phyloP scores from a whole-genome alignment of 257 asterid genomes.

The Solanum sitiens region DNA sequence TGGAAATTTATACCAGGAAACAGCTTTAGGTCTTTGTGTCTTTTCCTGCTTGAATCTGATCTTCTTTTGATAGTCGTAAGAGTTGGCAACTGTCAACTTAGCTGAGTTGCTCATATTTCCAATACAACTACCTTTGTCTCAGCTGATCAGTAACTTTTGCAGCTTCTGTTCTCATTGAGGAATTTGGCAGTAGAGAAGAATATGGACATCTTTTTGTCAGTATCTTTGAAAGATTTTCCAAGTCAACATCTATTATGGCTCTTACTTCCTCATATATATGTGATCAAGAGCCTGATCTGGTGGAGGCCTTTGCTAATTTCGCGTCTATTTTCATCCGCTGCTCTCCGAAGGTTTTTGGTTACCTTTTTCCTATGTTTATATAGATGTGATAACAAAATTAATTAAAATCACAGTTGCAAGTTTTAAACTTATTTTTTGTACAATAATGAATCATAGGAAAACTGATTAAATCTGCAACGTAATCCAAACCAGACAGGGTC shows the following conservation, averaged over 20 bases:
- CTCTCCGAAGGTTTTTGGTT: conserved; percentile 54
- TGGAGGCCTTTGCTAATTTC: conserved; percentile 76
- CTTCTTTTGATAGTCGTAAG: neutral
- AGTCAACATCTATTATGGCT: conserved; percentile 66
- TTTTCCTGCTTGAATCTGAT: neutral
- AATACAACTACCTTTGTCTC: neutral
- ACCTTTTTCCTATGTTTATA: conserved; percentile 1
- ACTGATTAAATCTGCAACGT: neutral
- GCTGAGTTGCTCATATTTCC: neutral
- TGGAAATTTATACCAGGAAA: neutral
- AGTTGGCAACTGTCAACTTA: neutral
- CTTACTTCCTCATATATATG: conserved; percentile 85
- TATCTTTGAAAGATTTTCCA: conserved; percentile 63
- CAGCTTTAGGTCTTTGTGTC: neutral
- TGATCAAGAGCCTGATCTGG: conserved; percentile 94
- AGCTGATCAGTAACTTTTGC: conserved; percentile 17
- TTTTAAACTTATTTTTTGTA: neutral
- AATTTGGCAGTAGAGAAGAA: conserved; percentile 71
- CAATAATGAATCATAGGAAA: neutral
- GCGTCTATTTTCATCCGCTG: conserved; percentile 63
- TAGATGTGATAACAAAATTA: neutral
- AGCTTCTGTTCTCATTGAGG: conserved; percentile 76
- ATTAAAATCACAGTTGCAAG: neutral
- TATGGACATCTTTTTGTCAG: conserved; percentile 62
- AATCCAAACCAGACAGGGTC: neutral